Evolutionary conservation across 257 asterid species (phyloP).

Genomic region (Lycium barbarum): DNA sequence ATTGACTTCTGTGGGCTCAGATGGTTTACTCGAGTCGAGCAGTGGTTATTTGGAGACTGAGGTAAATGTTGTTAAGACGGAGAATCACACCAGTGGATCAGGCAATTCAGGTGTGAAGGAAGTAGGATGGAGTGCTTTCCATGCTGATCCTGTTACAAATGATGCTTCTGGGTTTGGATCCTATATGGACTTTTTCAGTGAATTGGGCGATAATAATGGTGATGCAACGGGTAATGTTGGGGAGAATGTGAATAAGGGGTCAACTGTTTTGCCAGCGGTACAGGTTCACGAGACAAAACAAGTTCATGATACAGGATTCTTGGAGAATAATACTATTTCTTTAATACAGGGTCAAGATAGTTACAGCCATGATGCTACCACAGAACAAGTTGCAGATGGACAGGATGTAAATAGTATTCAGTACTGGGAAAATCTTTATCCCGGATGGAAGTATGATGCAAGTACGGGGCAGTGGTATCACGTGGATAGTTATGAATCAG

Average conservation of each 20-base stretch:
- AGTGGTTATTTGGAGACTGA: slow-evolving; percentile 49
- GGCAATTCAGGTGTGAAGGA: slow-evolving; percentile 74
- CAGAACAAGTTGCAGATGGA: slow-evolving; percentile 53
- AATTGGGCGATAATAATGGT: slow-evolving; percentile 58
- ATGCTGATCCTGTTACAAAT: slow-evolving; percentile 51
- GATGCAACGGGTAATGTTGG: slow-evolving; percentile 35
- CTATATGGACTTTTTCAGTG: slow-evolving; percentile 79
- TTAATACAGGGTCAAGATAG: slow-evolving; percentile 47
- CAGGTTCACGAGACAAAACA: slow-evolving; percentile 42
- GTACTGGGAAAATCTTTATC: slow-evolving; percentile 85
- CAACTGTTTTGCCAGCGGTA: slow-evolving; percentile 40
- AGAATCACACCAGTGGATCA: slow-evolving; percentile 45
- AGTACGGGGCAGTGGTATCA: slow-evolving; percentile 90
- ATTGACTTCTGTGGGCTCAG: slow-evolving; percentile 50
- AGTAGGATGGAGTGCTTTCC: slow-evolving; percentile 91
- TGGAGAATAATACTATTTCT: slow-evolving; percentile 42
- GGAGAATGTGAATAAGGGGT: slow-evolving; percentile 37
- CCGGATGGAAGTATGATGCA: slow-evolving; percentile 87
- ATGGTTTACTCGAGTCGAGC: slow-evolving; percentile 37
- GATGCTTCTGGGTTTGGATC: slow-evolving; percentile 74
- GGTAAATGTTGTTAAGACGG: slow-evolving; percentile 39
- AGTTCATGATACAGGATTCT: slow-evolving; percentile 38
- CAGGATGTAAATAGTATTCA: slow-evolving; percentile 61
- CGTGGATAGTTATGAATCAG: slow-evolving; percentile 59
- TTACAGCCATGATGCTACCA: slow-evolving; percentile 45